Evolutionary conservation across 2,329 filamentous ascomycete genomes (phyloP), one percentile per base, ranked within the genome.

Genomic region (Monascus ruber): DNA sequence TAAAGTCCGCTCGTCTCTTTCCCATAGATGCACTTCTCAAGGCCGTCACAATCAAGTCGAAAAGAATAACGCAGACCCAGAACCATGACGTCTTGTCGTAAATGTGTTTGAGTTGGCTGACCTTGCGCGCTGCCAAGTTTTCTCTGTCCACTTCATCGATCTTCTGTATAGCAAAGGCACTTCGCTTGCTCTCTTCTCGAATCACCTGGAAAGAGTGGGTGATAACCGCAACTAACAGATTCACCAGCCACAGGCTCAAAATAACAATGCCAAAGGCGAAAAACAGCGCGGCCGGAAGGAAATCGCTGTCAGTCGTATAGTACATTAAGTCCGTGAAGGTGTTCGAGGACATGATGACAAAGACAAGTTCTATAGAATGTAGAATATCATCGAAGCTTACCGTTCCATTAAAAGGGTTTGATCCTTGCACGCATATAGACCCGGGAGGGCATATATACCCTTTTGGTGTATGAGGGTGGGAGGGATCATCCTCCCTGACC

Each of bases 141-240:
- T 69, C 65, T 27, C 65, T 62, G 25, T 65, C 56, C 29, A 66
- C 56, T n/a, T 54, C 55, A 36, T 73, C 70, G 38, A 73, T 74
- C 31, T 85, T 74, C 41, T 86, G 77, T 8, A 79, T 78, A 4
- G 87, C 88, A 60, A 98, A 98, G 3, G 93, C 91, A 65, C 88
- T 95, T 27, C 83, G 80, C 61, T 83, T 88, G 64, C 86, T 94
- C 59, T 98, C 91, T 66, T 98, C 93, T 47, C 91, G 79, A 51
- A 98, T 98, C 48, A 98, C 85, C 59, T 98, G 91, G 55, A 98
- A 98, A 1, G 89, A 95, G 4, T 91, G 94, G 0, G 91, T 98
- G 57, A 98, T 98, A 53, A 98, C 91, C 3, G 91, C 91, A 55
- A 98, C 94, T 35, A 83, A 63, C 64, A 98, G 76, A 60, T 95